These are phyloP conservation scores for Aspergillus asperescens DNA, from an alignment of 495 filamentous ascomycete genomes.

Conservation along the genomic window DNA sequence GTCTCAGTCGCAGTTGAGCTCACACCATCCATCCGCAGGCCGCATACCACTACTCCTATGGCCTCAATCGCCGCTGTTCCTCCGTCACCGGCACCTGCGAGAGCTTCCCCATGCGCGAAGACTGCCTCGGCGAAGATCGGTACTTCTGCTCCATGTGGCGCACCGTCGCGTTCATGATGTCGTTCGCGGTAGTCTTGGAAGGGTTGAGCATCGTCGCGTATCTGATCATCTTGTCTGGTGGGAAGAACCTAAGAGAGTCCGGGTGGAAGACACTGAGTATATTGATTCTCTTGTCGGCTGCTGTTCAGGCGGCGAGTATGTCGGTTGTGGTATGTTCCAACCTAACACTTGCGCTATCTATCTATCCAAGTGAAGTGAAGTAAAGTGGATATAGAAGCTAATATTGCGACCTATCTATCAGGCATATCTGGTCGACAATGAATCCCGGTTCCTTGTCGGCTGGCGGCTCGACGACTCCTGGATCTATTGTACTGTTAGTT, in stretches of 20 bases:
- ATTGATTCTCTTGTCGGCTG: conserved; percentile 55
- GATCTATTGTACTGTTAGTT: conserved; percentile 71
- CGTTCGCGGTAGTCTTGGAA: conserved; percentile 70
- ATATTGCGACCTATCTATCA: conserved; percentile 36
- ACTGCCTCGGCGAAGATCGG: conserved; percentile 63
- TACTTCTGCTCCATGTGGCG: conserved; percentile 93
- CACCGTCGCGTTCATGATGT: conserved; percentile 79
- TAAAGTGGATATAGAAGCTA: too few species aligned
- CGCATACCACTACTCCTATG: conserved; percentile 60
- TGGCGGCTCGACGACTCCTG: conserved; percentile 78
- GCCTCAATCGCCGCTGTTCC: conserved; percentile 76
- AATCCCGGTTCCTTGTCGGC: conserved; percentile 79
- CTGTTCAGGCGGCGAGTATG: conserved; percentile 64
- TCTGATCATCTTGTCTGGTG: conserved; percentile 66
- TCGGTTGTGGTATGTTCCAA: conserved; percentile 66
- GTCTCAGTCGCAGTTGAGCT: too few species aligned
- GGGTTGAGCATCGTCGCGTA: conserved; percentile 70
- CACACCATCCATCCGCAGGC: conserved; percentile 22
- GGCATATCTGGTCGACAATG: conserved; percentile 79
- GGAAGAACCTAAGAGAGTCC: conserved; percentile 64
- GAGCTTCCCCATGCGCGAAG: conserved; percentile 55
- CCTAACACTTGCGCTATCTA: background rate
- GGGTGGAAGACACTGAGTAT: conserved; percentile 72
- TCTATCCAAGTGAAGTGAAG: too few species aligned
- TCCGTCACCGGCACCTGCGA: conserved; percentile 54